These are phyloP conservation scores for Diaporthe sp. DNA, from an alignment of 2,329 filamentous ascomycete genomes.

Conservation along the genomic window DNA sequence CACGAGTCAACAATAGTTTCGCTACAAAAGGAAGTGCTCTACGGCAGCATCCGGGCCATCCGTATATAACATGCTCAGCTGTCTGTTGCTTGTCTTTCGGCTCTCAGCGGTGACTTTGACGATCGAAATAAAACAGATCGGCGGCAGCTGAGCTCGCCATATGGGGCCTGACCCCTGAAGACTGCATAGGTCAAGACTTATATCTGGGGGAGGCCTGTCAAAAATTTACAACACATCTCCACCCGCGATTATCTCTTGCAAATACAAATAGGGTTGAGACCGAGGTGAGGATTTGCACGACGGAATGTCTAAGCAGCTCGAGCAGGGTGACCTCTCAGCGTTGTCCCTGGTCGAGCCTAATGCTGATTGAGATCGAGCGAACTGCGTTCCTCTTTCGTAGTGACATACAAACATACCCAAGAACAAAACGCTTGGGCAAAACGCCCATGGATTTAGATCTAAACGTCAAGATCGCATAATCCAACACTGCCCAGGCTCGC, in stretches of 20 bases:
- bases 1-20: not conserved
- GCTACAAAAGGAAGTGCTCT: not conserved
- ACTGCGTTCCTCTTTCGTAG: not conserved
- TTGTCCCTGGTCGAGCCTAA: not conserved
- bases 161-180: constrained; percentile 1
- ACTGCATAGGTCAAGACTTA: not conserved
- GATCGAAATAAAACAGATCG: constrained; percentile 22
- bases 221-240: not conserved
- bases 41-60: constrained; percentile 3
- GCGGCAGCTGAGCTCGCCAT: not conserved
- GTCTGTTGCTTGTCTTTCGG: not conserved
- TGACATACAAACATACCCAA: not conserved
- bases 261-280: not conserved
- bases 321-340: not conserved
- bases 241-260: not conserved
- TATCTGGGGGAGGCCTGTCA: constrained; percentile 7
- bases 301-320: not conserved
- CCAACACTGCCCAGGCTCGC: not conserved
- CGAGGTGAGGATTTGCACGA: not conserved
- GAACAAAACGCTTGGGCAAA: not conserved
- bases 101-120: not conserved
- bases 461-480: not conserved
- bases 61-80: not conserved
- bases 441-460: not conserved
- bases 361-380: not conserved